A percentile compares a stretch with the other conserved stretches of the same genome.
These are phyloP conservation scores for Suillus bovinus DNA, from an alignment of 768 basidiomycete genomes.

Conservation along the genomic window DNA sequence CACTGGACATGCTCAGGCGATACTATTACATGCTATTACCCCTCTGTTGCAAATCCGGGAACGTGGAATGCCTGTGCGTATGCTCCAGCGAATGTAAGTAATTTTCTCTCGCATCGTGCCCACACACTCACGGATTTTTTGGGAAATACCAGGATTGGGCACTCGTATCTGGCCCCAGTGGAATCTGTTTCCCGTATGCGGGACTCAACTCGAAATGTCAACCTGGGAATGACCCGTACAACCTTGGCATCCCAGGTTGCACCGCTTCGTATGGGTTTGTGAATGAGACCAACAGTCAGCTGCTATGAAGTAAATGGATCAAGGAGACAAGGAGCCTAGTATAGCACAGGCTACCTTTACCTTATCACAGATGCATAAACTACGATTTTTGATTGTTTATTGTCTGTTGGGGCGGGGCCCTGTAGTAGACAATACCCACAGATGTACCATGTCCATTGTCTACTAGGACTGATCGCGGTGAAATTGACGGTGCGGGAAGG, in stretches of 20 bases:
- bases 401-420: too few relatives aligned
- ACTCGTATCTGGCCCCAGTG: neutral
- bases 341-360: neutral
- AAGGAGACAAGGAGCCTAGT: neutral
- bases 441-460: too few relatives aligned
- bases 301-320: neutral
- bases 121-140: neutral
- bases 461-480: too few relatives aligned
- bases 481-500: too few relatives aligned
- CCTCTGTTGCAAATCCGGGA: conserved; percentile 4
- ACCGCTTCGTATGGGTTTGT: conserved; percentile 3
- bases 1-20: conserved; percentile 3
- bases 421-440: too few relatives aligned
- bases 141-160: neutral
- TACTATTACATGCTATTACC: neutral
- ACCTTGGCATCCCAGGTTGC: neutral
- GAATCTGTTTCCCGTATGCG: neutral
- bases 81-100: neutral
- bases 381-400: too few relatives aligned
- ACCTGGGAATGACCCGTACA: neutral
- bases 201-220: neutral
- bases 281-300: neutral
- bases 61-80: neutral
- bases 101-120: too few relatives aligned
- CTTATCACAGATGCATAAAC: too few relatives aligned